Base-by-base conservation (phyloP, 805 yeast species). In the Ogataea philodendri region DNA sequence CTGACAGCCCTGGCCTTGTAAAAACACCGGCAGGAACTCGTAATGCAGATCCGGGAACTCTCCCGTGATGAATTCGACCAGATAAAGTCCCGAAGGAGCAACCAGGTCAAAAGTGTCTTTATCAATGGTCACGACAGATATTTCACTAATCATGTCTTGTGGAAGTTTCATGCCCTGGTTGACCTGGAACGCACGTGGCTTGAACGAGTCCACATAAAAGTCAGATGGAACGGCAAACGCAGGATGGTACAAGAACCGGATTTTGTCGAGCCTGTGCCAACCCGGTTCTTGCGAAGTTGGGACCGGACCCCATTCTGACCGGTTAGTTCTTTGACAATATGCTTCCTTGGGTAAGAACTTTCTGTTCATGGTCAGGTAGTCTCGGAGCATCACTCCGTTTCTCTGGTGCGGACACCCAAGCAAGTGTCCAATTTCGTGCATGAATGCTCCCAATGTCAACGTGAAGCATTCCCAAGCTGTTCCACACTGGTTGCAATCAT, bases 341-440 rank as follows among this genome's bases (percentile, higher is more conserved):
- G 65, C 64, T 55, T 88, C 97, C 40, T 78, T 66, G 0, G 95
- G 77, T 64, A 81, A 67, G 54, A 88, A 93, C 8, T 86, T 76
- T 39, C 97, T 70, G 58, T 88, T 84, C 70, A 87, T 74, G 40
- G 81, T 76, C 14, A 79, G 68, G 55, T 89, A 93, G 39, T 84
- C 96, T 39, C 97, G 69, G 23, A 87, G 62, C 97, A 90, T 93
- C 17, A 90, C 83, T 13, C 97, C 97, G 46, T 71, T 66, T 9
- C 80, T 84, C 59, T 88, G 93, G 61, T 90, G 97, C 1, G 97
- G 97, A 45, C 90, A 84, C 1, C 96, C 96, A 26, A 90, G 66
- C 17, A 77, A 64, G 57, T 90, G 97, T 1, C 98, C 97, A 33
- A 90, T 81, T 56, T 90, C 97, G 59, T 90, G 97, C 82, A 89